Evolutionary conservation across 2,329 filamentous ascomycete species (phyloP).

Genomic region (Beauveria sp.): DNA sequence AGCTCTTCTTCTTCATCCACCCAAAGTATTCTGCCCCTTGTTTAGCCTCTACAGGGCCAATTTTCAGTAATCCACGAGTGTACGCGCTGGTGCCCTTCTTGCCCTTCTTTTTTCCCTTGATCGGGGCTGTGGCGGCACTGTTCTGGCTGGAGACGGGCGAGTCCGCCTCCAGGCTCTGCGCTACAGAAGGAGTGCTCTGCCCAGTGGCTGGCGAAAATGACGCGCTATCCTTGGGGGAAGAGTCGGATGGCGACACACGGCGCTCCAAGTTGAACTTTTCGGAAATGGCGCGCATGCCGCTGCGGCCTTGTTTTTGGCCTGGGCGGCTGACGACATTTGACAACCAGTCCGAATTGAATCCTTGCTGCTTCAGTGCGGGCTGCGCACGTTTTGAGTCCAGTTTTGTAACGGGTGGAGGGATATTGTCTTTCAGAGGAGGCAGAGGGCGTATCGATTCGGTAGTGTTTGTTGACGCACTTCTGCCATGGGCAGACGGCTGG

Average conservation of each 20-base stretch:
- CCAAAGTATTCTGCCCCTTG: constrained; percentile 84
- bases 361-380: constrained; percentile 33
- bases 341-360: constrained; percentile 50
- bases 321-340: constrained; percentile 42
- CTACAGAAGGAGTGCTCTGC: constrained; percentile 60
- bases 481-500: constrained; percentile 41
- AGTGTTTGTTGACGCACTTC: constrained; percentile 53
- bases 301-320: constrained; percentile 41
- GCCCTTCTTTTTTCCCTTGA: constrained; percentile 56
- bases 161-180: constrained; percentile 70
- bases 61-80: constrained; percentile 74
- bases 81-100: constrained; percentile 97
- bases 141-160: constrained; percentile 54
- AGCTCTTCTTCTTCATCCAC: constrained; percentile 99
- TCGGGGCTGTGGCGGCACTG: constrained; percentile 40
- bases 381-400: constrained; percentile 35
- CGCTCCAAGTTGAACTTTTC: constrained; percentile 59
- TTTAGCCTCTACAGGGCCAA: constrained; percentile 76
- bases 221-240: constrained; percentile 45
- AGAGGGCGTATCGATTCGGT: constrained; percentile 45
- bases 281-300: constrained; percentile 77
- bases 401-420: constrained; percentile 52
- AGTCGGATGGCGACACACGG: constrained; percentile 23
- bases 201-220: constrained; percentile 65
- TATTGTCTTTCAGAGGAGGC: constrained; percentile 45